Conservation (phyloP, 257 asterid species). For the Salvia hispanica region DNA sequence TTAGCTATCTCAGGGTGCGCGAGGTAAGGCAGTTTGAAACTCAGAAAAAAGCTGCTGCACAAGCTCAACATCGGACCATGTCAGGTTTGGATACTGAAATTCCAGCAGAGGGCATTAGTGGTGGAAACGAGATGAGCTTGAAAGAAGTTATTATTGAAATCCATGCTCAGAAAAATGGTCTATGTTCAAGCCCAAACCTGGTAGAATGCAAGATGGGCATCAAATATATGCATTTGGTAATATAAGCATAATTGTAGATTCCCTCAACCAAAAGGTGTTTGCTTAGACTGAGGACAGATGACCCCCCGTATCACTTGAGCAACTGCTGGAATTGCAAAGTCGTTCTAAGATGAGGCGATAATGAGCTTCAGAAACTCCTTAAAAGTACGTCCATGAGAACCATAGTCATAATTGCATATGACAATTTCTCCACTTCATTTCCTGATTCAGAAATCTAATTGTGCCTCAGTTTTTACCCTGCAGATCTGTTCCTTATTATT, state of each 20-base stretch:
- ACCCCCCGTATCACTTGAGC: conserved; percentile 71
- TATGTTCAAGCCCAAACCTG: conserved; percentile 73
- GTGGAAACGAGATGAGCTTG: conserved; percentile 51
- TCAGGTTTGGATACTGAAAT: conserved; percentile 34
- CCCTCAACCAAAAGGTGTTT: conserved; percentile 67
- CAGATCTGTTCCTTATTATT: neutral
- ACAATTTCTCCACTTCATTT: neutral
- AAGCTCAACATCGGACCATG: conserved; percentile 53
- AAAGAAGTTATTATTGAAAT: conserved; percentile 57
- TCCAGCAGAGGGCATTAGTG: conserved; percentile 40
- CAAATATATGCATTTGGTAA: conserved; percentile 88
- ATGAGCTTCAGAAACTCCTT: conserved; percentile 32
- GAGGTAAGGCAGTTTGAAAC: conserved; percentile 86
- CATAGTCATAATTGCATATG: neutral
- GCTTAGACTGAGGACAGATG: conserved; percentile 74
- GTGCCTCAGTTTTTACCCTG: neutral
- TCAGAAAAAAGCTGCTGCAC: conserved; percentile 72
- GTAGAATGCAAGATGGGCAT: conserved; percentile 79
- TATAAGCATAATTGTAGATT: conserved; percentile 67
- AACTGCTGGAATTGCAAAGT: conserved; percentile 73
- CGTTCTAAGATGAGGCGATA: conserved; percentile 53
- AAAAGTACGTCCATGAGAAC: neutral
- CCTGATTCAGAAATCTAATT: neutral
- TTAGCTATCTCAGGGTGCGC: conserved; percentile 61
- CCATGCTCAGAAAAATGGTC: conserved; percentile 58